Percentiles rank a stretch among this genome's conserved stretches.
Evolutionary conservation across 257 asterid genomes (phyloP).

Genomic region (Capsicum rhomboideum): DNA sequence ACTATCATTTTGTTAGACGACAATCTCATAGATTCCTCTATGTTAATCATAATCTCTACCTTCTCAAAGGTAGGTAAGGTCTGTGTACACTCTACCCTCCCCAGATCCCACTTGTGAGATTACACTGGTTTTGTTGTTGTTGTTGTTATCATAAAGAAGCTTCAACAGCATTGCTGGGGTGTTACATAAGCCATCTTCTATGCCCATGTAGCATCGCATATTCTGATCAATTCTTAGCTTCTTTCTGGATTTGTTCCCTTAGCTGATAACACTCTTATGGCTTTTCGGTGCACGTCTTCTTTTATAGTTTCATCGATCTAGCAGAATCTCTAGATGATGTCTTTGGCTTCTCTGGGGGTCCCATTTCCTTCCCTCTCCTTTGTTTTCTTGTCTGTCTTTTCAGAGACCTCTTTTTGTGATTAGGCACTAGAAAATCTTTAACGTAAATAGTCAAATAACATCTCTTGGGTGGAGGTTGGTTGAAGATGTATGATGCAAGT

Average conservation of each 20-base stretch:
- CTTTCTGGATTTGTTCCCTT: background rate
- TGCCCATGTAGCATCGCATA: background rate
- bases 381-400: background rate
- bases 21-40: background rate
- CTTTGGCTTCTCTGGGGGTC: background rate
- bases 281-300: background rate
- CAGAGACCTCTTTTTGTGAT: background rate
- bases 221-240: background rate
- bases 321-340: background rate
- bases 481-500: background rate
- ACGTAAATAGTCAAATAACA: background rate
- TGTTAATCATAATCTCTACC: background rate
- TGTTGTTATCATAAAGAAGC: background rate
- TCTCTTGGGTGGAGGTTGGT: background rate
- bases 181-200: background rate
- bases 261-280: background rate
- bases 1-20: background rate
- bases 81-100: background rate
- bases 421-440: background rate
- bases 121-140: background rate
- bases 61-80: background rate
- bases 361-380: background rate
- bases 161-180: background rate
- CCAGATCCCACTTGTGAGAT: background rate
- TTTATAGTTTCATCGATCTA: background rate